Percentiles rank a stretch among this genome's conserved stretches.
Evolutionary conservation across 2,329 filamentous ascomycete species (phyloP).

Genomic region (Elsinoe arachidis): DNA sequence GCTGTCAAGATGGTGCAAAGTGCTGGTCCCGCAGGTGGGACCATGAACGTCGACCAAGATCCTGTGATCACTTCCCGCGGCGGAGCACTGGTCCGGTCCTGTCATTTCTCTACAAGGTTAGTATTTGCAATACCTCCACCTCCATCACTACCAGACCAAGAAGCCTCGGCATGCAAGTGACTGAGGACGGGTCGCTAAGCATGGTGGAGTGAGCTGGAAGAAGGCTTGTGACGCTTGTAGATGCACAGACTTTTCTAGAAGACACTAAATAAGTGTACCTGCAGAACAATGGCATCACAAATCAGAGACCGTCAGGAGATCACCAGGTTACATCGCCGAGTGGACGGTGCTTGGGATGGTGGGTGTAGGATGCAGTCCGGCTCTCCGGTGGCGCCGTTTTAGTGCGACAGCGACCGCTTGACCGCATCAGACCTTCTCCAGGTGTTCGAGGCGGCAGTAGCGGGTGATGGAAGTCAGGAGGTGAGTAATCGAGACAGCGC

Average conservation of each 20-base stretch:
- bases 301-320: not conserved
- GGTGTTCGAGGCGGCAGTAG: not conserved
- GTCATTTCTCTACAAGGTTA: not conserved
- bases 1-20: constrained; percentile 1
- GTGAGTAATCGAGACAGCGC: not conserved
- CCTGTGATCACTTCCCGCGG: not conserved
- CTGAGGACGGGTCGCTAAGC: not conserved
- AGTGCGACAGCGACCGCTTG: constrained; percentile 6
- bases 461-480: constrained; percentile 4
- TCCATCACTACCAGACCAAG: not conserved
- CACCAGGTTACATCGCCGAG: constrained; percentile 8
- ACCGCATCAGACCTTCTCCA: constrained; percentile 1
- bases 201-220: not conserved
- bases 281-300: constrained; percentile 1
- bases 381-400: constrained; percentile 2
- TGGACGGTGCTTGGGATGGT: not conserved
- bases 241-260: not conserved
- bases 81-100: not conserved
- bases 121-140: not conserved
- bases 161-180: not conserved
- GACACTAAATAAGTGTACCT: constrained; percentile 10
- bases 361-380: constrained; percentile 2
- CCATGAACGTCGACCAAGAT: not conserved
- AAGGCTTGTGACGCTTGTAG: constrained; percentile 10
- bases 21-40: not conserved